Percentiles rank a stretch among this genome's conserved stretches.
Conservation (phyloP, 257 asterid species). For the Handroanthus guayacan region DNA sequence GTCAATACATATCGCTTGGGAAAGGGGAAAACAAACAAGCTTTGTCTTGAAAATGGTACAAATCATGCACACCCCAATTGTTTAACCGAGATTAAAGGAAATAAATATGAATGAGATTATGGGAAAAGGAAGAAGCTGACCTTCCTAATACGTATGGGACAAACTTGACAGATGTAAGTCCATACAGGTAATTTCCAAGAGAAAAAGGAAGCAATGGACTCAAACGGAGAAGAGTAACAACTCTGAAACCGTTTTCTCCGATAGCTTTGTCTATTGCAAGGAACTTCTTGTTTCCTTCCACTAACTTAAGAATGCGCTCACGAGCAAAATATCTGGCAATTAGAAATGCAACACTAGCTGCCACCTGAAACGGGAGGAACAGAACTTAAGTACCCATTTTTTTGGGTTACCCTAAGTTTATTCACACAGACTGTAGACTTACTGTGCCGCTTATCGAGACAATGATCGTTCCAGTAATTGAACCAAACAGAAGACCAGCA, state of each 20-base stretch:
- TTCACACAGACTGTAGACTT: slow-evolving; percentile 39
- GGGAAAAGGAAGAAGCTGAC: slow-evolving; percentile 47
- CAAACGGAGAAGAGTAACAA: slow-evolving; percentile 96
- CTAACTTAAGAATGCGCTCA: slow-evolving; percentile 92
- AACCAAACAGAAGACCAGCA: slow-evolving; percentile 94
- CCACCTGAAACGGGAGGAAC: slow-evolving; percentile 62
- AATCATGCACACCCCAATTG: slow-evolving; percentile 1
- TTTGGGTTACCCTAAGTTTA: slow-evolving; percentile 13
- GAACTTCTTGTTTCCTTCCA: slow-evolving; percentile 93
- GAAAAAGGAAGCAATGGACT: slow-evolving; percentile 99
- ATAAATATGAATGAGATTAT: not conserved
- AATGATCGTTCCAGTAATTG: slow-evolving; percentile 81
- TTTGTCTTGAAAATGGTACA: not conserved
- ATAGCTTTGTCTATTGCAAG: slow-evolving; percentile 97
- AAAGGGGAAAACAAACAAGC: not conserved
- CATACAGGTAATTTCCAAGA: slow-evolving; percentile 91
- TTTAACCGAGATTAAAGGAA: slow-evolving; percentile 23
- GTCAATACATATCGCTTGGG: not conserved
- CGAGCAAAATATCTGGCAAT: slow-evolving; percentile 99
- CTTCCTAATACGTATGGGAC: slow-evolving; percentile 95
- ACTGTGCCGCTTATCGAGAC: slow-evolving; percentile 97
- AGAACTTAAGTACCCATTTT: slow-evolving; percentile 32
- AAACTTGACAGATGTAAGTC: slow-evolving; percentile 93
- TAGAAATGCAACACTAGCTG: slow-evolving; percentile 90
- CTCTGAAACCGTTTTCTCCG: slow-evolving; percentile 93